Evolutionary conservation across 2,329 filamentous ascomycete species (phyloP).

Genomic region (Neurospora crassa): DNA sequence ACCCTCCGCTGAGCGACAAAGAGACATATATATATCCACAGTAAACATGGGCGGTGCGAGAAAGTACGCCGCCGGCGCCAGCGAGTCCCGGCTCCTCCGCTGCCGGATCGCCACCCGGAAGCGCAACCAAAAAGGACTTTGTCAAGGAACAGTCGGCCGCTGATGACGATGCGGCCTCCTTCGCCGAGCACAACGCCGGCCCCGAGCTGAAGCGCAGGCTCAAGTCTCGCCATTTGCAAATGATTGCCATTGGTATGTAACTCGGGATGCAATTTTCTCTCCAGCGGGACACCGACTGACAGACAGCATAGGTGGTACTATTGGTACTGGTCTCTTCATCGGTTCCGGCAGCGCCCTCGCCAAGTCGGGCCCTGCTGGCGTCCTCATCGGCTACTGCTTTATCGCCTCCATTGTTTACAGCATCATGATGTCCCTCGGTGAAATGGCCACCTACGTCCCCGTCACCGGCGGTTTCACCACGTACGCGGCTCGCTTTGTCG

Average conservation of each 20-base stretch:
- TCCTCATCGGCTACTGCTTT: conserved; percentile 59
- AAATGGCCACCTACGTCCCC: conserved; percentile 73
- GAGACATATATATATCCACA: background rate
- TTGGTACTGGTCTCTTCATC: conserved; percentile 66
- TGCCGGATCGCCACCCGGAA: background rate
- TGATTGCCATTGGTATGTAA: conserved; percentile 4
- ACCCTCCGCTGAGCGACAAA: background rate
- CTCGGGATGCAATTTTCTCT: background rate
- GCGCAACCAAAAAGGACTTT: background rate
- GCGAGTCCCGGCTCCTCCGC: background rate
- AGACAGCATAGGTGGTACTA: conserved; percentile 41
- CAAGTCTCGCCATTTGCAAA: conserved; percentile 3
- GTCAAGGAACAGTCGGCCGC: background rate
- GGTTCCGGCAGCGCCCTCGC: conserved; percentile 55
- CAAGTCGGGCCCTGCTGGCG: conserved; percentile 54
- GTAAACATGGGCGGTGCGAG: background rate
- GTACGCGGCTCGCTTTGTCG: conserved; percentile 66
- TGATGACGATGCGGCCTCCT: background rate
- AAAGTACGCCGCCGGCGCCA: background rate
- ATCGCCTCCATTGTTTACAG: conserved; percentile 65
- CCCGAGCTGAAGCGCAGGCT: conserved; percentile 1
- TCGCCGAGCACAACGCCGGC: background rate
- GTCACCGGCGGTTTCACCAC: conserved; percentile 67
- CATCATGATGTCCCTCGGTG: conserved; percentile 60
- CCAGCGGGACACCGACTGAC: background rate